A percentile compares a stretch with the other conserved stretches of the same genome.
phyloP scores from a whole-genome alignment of 345 rosid genomes.

The Nasturtium officinale region DNA sequence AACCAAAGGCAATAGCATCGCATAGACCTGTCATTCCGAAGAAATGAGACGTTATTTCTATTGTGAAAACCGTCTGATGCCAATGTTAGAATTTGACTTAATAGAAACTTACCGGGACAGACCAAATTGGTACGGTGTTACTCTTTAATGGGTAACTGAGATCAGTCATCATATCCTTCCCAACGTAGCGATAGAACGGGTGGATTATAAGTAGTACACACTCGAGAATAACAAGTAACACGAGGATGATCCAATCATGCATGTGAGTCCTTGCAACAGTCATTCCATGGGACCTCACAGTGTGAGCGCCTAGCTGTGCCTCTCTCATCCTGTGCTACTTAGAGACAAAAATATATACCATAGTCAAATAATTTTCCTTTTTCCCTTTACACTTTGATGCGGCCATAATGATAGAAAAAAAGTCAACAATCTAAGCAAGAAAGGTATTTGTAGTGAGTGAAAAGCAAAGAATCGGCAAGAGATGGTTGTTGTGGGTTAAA shows the following conservation, averaged over 20 bases:
- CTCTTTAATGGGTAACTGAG: constrained; percentile 74
- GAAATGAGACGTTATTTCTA: constrained; percentile 12
- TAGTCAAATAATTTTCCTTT: not conserved
- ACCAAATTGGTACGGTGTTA: constrained; percentile 81
- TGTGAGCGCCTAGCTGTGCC: constrained; percentile 56
- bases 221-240: constrained; percentile 58
- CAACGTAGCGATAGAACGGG: constrained; percentile 87
- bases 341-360: constrained; percentile 2
- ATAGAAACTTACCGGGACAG: constrained; percentile 63
- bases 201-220: constrained; percentile 50
- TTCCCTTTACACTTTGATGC: not conserved
- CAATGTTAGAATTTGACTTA: not conserved
- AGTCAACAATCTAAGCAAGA: constrained; percentile 9
- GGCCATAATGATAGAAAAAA: constrained; percentile 8
- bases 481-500: not conserved
- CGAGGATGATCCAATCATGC: constrained; percentile 81
- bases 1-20: constrained; percentile 63
- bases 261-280: constrained; percentile 57
- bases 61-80: not conserved
- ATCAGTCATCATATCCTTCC: constrained; percentile 92
- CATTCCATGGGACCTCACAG: constrained; percentile 66
- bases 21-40: constrained; percentile 52
- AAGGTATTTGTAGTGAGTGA: constrained; percentile 4
- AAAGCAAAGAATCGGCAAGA: constrained; percentile 2
- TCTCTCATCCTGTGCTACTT: constrained; percentile 57